Percentiles rank a stretch among this genome's conserved stretches.
These are phyloP conservation scores for Neurospora terricola DNA, from an alignment of 495 filamentous ascomycete genomes.

Conservation along the genomic window DNA sequence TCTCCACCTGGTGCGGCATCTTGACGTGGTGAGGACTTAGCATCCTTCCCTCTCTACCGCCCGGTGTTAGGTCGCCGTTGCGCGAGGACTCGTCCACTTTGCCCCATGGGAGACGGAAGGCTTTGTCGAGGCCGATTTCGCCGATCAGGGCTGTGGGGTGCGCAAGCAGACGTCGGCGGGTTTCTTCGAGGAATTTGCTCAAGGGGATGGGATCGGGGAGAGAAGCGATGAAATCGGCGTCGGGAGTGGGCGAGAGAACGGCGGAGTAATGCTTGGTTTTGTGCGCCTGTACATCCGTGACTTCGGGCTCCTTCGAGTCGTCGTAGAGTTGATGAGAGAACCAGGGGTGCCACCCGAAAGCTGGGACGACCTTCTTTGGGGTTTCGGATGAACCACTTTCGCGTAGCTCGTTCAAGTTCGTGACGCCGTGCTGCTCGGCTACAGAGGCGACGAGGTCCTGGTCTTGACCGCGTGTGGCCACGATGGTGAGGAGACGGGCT, in stretches of 20 bases:
- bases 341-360: slow-evolving; percentile 99
- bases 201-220: slow-evolving; percentile 66
- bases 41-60: slow-evolving; percentile 67
- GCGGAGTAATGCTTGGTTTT: slow-evolving; percentile 62
- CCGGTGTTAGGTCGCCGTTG: slow-evolving; percentile 55
- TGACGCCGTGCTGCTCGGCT: slow-evolving; percentile 38
- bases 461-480: slow-evolving; percentile 82
- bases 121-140: slow-evolving; percentile 80
- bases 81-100: slow-evolving; percentile 10
- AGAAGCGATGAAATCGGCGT: slow-evolving; percentile 49
- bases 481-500: slow-evolving; percentile 66
- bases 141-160: slow-evolving; percentile 69
- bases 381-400: neutral
- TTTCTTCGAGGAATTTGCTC: slow-evolving; percentile 54
- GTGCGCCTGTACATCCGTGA: slow-evolving; percentile 10
- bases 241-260: slow-evolving; percentile 47
- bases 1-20: slow-evolving; percentile 62
- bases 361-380: slow-evolving; percentile 51
- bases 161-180: slow-evolving; percentile 47
- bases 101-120: slow-evolving; percentile 67
- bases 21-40: slow-evolving; percentile 68
- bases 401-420: slow-evolving; percentile 6
- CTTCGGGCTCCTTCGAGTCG: slow-evolving; percentile 35
- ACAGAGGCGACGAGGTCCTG: slow-evolving; percentile 71
- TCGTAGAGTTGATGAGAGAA: slow-evolving; percentile 84